phyloP scores from a whole-genome alignment of 2,329 filamentous ascomycete species.

The Erysiphe neolycopersici region DNA sequence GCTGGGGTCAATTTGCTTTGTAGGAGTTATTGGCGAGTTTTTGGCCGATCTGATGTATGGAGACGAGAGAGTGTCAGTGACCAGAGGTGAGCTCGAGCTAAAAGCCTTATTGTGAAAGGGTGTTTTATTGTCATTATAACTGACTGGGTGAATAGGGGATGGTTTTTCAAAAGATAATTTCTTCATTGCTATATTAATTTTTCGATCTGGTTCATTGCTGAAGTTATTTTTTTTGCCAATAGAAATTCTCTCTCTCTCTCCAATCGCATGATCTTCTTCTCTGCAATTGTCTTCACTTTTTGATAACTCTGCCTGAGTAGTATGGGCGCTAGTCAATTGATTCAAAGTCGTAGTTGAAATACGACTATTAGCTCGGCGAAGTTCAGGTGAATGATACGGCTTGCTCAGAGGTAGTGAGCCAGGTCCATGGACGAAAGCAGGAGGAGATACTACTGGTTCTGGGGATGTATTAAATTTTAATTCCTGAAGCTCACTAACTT shows the following conservation, averaged over 20 bases:
- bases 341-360: constrained; percentile 60
- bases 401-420: constrained; percentile 40
- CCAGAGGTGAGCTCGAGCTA: neutral
- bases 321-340: constrained; percentile 46
- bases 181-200: neutral
- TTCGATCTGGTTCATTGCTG: neutral
- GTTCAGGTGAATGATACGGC: constrained; percentile 48
- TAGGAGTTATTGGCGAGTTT: neutral
- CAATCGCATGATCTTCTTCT: constrained; percentile 5
- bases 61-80: neutral
- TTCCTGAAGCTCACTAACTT: constrained; percentile 24
- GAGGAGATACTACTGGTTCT: constrained; percentile 52
- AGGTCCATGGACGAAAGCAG: constrained; percentile 51
- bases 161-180: neutral
- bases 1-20: neutral
- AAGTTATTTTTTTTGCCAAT: constrained; percentile 10
- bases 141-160: neutral
- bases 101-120: too few relatives aligned
- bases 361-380: constrained; percentile 56
- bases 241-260: constrained; percentile 13
- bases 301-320: constrained; percentile 15
- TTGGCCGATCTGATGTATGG: neutral
- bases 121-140: neutral
- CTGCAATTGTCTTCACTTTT: constrained; percentile 12
- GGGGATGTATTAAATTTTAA: constrained; percentile 31